phyloP scores from a whole-genome alignment of 768 basidiomycete genomes.

The Thelephora ganbajun region DNA sequence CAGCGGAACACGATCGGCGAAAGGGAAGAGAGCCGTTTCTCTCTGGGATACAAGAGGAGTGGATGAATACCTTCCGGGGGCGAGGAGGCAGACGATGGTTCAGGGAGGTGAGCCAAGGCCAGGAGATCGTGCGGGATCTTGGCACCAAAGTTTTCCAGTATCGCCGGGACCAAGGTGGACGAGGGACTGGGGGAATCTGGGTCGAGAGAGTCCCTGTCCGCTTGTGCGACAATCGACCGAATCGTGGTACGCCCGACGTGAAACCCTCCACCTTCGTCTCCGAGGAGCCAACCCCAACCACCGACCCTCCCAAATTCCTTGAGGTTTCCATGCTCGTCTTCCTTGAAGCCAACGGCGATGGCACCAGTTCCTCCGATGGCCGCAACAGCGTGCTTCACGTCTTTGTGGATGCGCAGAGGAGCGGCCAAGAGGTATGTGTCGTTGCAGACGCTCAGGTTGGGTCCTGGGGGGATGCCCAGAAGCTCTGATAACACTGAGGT shows the following conservation, averaged over 20 bases:
- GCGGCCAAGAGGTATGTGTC: slow-evolving; percentile 79
- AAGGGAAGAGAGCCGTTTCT: slow-evolving; percentile 64
- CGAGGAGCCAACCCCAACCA: slow-evolving; percentile 77
- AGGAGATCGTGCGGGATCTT: slow-evolving; percentile 48
- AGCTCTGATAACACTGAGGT: slow-evolving; percentile 39
- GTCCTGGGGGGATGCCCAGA: slow-evolving; percentile 41
- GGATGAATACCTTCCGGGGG: slow-evolving; percentile 5
- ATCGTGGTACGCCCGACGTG: slow-evolving; percentile 67
- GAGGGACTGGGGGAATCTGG: slow-evolving; percentile 3
- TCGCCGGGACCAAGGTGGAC: not conserved
- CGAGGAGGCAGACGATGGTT: slow-evolving; percentile 23
- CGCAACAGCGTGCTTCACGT: slow-evolving; percentile 49
- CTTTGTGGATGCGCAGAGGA: slow-evolving; percentile 48
- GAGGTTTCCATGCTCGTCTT: slow-evolving; percentile 24
- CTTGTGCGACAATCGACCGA: slow-evolving; percentile 46
- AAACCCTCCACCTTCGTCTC: slow-evolving; percentile 76
- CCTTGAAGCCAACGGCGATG: slow-evolving; percentile 53
- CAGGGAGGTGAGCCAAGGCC: slow-evolving; percentile 47
- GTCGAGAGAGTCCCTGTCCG: slow-evolving; percentile 33
- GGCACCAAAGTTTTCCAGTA: slow-evolving; percentile 46
- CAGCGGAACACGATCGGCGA: slow-evolving; percentile 66
- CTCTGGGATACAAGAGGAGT: slow-evolving; percentile 29
- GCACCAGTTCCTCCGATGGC: slow-evolving; percentile 78
- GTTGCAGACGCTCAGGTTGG: slow-evolving; percentile 52
- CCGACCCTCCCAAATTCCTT: slow-evolving; percentile 57